Evolutionary conservation across 305 asterid genomes (phyloP).

Genomic region (Coffea humblotiana): DNA sequence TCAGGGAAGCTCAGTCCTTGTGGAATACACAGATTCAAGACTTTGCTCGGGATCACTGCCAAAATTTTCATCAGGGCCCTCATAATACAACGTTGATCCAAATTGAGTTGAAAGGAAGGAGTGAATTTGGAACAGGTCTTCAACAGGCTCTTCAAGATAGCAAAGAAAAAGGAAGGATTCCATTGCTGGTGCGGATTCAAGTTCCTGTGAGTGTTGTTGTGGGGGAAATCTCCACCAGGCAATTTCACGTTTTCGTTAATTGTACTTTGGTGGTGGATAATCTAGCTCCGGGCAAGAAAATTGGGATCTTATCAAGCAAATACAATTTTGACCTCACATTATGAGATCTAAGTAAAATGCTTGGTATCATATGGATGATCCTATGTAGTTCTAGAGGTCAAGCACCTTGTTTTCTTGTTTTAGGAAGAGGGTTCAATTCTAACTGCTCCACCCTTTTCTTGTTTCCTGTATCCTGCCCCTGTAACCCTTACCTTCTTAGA

Average conservation of each 20-base stretch:
- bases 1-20: constrained; percentile 23
- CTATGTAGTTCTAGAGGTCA: neutral
- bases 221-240: constrained; percentile 13
- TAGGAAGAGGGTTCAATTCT: neutral
- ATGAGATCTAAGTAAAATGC: neutral
- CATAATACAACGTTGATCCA: constrained; percentile 34
- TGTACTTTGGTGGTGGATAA: constrained; percentile 40
- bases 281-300: constrained; percentile 36
- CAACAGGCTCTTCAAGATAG: constrained; percentile 40
- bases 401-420: neutral
- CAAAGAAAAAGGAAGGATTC: constrained; percentile 34
- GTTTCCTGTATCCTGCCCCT: neutral
- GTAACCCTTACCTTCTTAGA: neutral
- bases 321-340: neutral
- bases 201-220: constrained; percentile 37
- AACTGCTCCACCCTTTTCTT: neutral
- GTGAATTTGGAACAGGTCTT: constrained; percentile 42
- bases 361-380: neutral
- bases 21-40: constrained; percentile 27
- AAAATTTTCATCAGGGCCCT: constrained; percentile 40
- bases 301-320: constrained; percentile 34
- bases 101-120: constrained; percentile 41
- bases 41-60: constrained; percentile 52
- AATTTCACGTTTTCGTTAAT: constrained; percentile 30
- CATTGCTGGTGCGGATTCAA: constrained; percentile 46